Evolutionary conservation across 768 basidiomycete genomes (phyloP), one percentile per base, ranked within the genome.

Genomic region (Rhodotorula toruloides): DNA sequence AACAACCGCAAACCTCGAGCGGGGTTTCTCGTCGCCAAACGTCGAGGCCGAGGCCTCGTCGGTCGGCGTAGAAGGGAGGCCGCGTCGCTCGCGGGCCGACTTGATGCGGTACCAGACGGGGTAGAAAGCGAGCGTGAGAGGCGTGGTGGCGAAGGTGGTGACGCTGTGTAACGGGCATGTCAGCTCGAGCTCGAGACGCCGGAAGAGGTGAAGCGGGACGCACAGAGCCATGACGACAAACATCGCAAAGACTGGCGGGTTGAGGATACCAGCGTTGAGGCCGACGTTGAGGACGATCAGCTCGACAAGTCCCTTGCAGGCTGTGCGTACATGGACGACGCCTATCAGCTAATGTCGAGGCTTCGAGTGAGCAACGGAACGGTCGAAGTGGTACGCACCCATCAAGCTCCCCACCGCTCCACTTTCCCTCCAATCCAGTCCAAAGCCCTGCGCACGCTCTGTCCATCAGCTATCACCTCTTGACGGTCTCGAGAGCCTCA

Each of bases 281-380:
- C 91, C 91, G 68, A 93, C 85, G 75, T 96, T 96, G 74, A 93
- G 83, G 13, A 92, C 91, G 70, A 96, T 92, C 32, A 93, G 84
- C 77, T 93, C 91, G 36, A 92, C 90, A 9, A 96, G 81, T 60
- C 80, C 78, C 62, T 50, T 62, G 58, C 57, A 57, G 79, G 91
- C 92, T 68, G 39, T 4, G 1, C 19, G 21, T 13, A 7, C 27
- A 43, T 7, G 29, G 7, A 12, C 4, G 22, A 39, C 2, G 39
- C 46, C 19, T 29, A 40, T 48, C 52, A 39, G 31, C 16, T 6
- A 4, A 6, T 16, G 2, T 16, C 7, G 39, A 19, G 17, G 6
- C 36, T 4, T 37, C 14, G 42, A 54, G 32, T 16, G 17, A 27
- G 13, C 5, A 37, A 27, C 16, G 40, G 17, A 19, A n/a, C 4